Evolutionary conservation across 257 asterid species (phyloP).

Genomic region (Fraxinus excelsior): DNA sequence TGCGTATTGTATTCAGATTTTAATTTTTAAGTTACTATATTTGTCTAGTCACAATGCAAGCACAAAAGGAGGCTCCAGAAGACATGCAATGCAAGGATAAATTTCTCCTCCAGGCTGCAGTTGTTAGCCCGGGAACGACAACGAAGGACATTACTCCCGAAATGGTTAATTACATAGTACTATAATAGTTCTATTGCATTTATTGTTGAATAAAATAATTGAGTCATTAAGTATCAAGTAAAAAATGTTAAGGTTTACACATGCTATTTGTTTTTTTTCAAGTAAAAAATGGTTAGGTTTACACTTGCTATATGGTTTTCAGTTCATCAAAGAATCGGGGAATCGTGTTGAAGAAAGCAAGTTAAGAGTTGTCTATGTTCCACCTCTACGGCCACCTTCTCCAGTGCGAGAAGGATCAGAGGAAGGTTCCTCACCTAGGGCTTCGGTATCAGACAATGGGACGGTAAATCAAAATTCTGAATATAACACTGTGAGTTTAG

Average conservation of each 20-base stretch:
- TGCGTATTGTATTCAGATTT: not conserved
- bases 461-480: slow-evolving; percentile 61
- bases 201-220: not conserved
- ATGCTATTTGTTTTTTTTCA: not conserved
- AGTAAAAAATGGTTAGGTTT: not conserved
- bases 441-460: slow-evolving; percentile 86
- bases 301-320: slow-evolving; percentile 22
- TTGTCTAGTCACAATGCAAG: slow-evolving; percentile 93
- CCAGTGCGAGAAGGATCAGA: slow-evolving; percentile 94
- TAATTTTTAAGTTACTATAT: slow-evolving; percentile 26
- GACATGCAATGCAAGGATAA: slow-evolving; percentile 98
- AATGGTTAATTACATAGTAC: slow-evolving; percentile 57
- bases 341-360: slow-evolving; percentile 85
- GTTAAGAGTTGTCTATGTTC: slow-evolving; percentile 79
- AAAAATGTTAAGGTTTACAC: slow-evolving; percentile 2
- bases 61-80: slow-evolving; percentile 89
- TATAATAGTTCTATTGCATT: slow-evolving; percentile 3
- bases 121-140: slow-evolving; percentile 52
- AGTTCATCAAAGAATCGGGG: slow-evolving; percentile 91
- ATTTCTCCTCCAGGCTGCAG: slow-evolving; percentile 84
- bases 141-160: slow-evolving; percentile 81
- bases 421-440: slow-evolving; percentile 95
- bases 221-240: not conserved
- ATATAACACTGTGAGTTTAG: slow-evolving; percentile 56
- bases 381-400: slow-evolving; percentile 85